These are phyloP conservation scores for Puccinia coronata DNA, from an alignment of 1,284 basidiomycete species.

Conservation along the genomic window DNA sequence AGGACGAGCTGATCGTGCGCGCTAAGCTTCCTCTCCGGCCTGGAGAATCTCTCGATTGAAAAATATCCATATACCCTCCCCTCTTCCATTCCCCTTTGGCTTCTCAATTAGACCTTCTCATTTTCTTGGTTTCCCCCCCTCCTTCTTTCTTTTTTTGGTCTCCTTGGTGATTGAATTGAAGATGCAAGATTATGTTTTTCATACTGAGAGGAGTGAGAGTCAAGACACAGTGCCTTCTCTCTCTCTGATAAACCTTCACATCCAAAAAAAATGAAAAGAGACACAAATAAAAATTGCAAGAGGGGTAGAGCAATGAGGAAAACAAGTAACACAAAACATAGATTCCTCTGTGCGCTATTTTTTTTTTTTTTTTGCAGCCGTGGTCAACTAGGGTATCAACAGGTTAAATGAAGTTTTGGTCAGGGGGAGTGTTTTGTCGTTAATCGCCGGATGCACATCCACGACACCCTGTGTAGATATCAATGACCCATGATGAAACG, in stretches of 20 bases:
- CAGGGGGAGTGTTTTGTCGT: background rate
- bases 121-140: background rate
- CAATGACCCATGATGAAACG: background rate
- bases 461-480: conserved; percentile 35
- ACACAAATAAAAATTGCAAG: background rate
- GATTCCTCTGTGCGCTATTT: background rate
- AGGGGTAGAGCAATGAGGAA: background rate
- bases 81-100: background rate
- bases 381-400: background rate
- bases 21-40: conserved; percentile 43
- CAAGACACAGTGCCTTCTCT: background rate
- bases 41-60: conserved; percentile 34
- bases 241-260: background rate
- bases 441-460: conserved; percentile 46
- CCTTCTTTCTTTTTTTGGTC: background rate
- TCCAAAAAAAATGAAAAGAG: background rate
- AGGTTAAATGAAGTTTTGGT: background rate
- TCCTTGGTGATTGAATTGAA: background rate
- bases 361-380: background rate
- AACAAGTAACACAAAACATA: background rate
- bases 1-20: conserved; percentile 42
- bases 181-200: background rate
- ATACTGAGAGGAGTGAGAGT: background rate
- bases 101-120: background rate
- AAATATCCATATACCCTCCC: background rate